phyloP scores from a whole-genome alignment of 2,329 filamentous ascomycete species.

The Fusarium robinianum region DNA sequence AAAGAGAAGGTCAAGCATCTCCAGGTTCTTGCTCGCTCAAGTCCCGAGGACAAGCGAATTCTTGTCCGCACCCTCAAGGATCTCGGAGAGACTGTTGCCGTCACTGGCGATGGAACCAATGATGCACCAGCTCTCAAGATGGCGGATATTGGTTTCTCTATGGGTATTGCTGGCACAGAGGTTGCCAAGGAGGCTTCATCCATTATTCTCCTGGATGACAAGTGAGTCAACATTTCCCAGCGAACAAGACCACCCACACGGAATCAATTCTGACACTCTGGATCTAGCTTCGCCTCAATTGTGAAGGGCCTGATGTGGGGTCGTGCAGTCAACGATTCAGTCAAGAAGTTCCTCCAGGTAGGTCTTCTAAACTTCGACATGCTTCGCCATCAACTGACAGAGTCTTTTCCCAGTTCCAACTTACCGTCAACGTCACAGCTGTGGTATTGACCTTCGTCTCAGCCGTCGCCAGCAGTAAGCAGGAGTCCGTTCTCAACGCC shows the following conservation, averaged over 20 bases:
- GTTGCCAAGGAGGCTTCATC: conserved; percentile 66
- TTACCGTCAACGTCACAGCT: conserved; percentile 67
- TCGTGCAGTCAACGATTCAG: conserved; percentile 64
- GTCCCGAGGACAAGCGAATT: conserved; percentile 68
- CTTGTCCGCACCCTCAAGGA: conserved; percentile 65
- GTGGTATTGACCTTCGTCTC: conserved; percentile 63
- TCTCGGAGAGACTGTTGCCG: conserved; percentile 61
- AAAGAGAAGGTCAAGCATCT: conserved; percentile 62
- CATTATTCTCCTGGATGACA: conserved; percentile 66
- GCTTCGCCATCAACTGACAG: neutral
- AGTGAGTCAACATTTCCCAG: conserved; percentile 37
- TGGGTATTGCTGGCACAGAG: conserved; percentile 68
- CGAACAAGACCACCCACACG: neutral
- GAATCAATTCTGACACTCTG: conserved; percentile 14
- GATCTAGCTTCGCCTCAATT: conserved; percentile 53
- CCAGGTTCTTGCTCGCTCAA: conserved; percentile 67
- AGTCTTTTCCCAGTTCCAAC: conserved; percentile 53
- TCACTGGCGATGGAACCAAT: conserved; percentile 67
- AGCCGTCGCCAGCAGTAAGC: conserved; percentile 55
- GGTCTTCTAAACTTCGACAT: conserved; percentile 5
- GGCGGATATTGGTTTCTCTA: conserved; percentile 66
- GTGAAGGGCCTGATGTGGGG: conserved; percentile 68
- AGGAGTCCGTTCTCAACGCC: conserved; percentile 60
- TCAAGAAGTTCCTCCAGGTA: conserved; percentile 66
- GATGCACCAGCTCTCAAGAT: conserved; percentile 64